These are phyloP conservation scores for Pterothamnion heteromorphum DNA, from an alignment of 31 red algal genomes.

Conservation along the genomic window DNA sequence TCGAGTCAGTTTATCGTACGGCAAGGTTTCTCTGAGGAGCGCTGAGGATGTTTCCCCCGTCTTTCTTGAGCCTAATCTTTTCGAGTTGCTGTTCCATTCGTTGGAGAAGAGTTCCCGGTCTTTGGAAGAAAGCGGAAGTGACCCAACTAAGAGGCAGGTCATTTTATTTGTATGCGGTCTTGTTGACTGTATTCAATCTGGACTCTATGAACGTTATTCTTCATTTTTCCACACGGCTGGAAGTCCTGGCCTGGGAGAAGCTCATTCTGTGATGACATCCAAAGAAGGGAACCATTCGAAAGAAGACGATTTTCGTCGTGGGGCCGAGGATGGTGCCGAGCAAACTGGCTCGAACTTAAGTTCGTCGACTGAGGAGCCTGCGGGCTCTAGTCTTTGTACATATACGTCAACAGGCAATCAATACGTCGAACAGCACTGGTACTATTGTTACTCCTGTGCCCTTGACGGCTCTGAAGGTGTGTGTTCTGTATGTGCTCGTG, in stretches of 20 bases:
- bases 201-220: neutral
- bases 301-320: no score
- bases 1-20: conserved; percentile 49
- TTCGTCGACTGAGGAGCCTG: no score
- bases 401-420: conserved; percentile 77
- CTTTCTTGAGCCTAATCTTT: conserved; percentile 42
- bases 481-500: conserved; percentile 78
- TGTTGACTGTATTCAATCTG: neutral
- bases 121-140: neutral
- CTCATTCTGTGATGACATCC: neutral
- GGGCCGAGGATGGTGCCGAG: no score
- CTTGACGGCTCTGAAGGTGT: conserved; percentile 76
- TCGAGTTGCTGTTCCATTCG: conserved; percentile 46
- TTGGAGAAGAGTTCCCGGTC: neutral
- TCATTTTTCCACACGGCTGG: neutral
- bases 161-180: neutral
- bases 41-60: neutral
- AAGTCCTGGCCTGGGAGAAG: neutral
- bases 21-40: conserved; percentile 24
- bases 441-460: conserved; percentile 81
- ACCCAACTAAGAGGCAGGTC: neutral
- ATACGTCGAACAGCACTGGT: conserved; percentile 95
- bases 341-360: no score
- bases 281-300: no score
- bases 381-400: no score